Conservation (phyloP, 164 flowering plant genomes). For the Nymphaea thermarum region DNA sequence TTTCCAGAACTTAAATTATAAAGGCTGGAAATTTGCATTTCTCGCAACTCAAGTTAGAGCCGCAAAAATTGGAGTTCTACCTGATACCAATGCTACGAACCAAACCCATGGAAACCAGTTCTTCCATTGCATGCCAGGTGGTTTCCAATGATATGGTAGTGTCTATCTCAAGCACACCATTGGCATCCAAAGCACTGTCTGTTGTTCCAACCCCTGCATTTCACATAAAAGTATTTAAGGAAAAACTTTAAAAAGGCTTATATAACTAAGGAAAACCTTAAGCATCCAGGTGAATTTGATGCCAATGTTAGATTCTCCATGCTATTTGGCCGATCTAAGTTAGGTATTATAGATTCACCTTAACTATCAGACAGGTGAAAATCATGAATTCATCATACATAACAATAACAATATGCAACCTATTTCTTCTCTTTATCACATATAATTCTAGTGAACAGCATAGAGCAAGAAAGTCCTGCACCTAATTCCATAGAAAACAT, state of each 20-base stretch:
- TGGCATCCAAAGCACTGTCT: constrained; percentile 60
- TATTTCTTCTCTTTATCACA: too few species aligned
- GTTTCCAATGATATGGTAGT: constrained; percentile 81
- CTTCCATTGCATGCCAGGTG: constrained; percentile 98
- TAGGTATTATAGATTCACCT: too few species aligned
- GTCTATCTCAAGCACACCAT: constrained; percentile 85
- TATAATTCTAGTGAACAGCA: not conserved
- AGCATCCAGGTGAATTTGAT: too few species aligned
- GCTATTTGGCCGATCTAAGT: too few species aligned
- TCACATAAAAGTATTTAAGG: not conserved
- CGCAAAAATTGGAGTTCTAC: constrained; percentile 14
- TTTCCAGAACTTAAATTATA: too few species aligned
- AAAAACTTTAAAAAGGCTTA: not conserved
- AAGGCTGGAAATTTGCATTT: too few species aligned
- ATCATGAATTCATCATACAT: too few species aligned
- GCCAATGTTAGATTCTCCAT: too few species aligned
- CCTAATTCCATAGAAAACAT: not conserved
- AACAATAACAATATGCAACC: too few species aligned
- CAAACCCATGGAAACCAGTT: constrained; percentile 70
- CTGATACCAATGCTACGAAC: constrained; percentile 95
- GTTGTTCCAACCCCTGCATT: constrained; percentile 68
- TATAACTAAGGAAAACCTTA: too few species aligned
- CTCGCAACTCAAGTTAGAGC: too few species aligned
- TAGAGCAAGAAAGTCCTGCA: not conserved
- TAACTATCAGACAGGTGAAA: too few species aligned